These are phyloP conservation scores for Tolypocladium guangdongense DNA, from an alignment of 2,329 filamentous ascomycete species.

Conservation along the genomic window DNA sequence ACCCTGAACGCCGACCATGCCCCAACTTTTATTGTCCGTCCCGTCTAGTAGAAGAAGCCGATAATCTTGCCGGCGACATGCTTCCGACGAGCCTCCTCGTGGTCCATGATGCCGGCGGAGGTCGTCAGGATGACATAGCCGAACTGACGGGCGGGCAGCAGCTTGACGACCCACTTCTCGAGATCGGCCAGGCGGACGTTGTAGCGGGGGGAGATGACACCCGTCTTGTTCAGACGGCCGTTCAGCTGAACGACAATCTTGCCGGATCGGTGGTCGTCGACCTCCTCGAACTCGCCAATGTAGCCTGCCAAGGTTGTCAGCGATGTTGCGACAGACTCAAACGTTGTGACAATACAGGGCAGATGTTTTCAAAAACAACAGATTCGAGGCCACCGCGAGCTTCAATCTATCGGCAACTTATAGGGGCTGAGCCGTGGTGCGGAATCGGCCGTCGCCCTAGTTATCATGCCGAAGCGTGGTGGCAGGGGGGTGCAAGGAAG, in stretches of 20 bases:
- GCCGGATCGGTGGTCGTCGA: slow-evolving; percentile 98
- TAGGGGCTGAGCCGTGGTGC: slow-evolving; percentile 92
- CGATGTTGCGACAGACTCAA: slow-evolving; percentile 92
- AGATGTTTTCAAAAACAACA: slow-evolving; percentile 21
- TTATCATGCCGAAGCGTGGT: slow-evolving; percentile 87
- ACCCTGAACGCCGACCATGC: slow-evolving; percentile 26
- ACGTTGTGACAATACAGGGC: slow-evolving; percentile 35
- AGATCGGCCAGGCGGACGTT: slow-evolving; percentile 96
- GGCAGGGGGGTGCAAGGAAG: slow-evolving; percentile 5
- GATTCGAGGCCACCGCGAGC: slow-evolving; percentile 74
- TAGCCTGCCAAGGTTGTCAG: slow-evolving; percentile 64
- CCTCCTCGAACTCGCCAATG: slow-evolving; percentile 99
- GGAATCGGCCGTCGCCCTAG: slow-evolving; percentile 82
- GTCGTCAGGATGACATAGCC: slow-evolving; percentile 98
- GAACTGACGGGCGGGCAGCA: slow-evolving; percentile 98
- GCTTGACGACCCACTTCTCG: slow-evolving; percentile 99
- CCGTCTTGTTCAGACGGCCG: slow-evolving; percentile 96
- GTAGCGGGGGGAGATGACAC: slow-evolving; percentile 98
- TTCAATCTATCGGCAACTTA: slow-evolving; percentile 98
- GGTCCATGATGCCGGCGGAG: slow-evolving; percentile 99
- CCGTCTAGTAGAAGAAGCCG: slow-evolving; percentile 91
- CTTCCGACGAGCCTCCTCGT: slow-evolving; percentile 98
- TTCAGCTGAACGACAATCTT: slow-evolving; percentile 99
- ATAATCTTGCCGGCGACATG: slow-evolving; percentile 99
- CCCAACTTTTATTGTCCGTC: slow-evolving; percentile 16